phyloP scores from a whole-genome alignment of 1,284 basidiomycete species.

The Bondarzewia mesenterica region DNA sequence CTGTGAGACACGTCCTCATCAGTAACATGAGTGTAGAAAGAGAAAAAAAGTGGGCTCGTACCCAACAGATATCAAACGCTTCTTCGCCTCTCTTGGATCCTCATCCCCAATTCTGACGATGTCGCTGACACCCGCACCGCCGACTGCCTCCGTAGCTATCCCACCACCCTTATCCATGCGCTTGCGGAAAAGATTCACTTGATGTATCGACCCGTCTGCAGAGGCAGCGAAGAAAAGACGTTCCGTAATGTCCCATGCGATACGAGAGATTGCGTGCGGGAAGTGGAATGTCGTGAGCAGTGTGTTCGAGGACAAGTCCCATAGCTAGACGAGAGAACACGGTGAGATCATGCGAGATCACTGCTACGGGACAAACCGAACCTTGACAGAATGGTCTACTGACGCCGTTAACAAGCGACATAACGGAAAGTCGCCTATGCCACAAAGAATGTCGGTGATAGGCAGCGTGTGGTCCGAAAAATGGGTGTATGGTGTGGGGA shows the following conservation, averaged over 20 bases:
- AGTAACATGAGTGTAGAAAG: background rate
- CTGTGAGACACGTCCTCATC: slow-evolving; percentile 22
- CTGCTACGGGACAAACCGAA: slow-evolving; percentile 22
- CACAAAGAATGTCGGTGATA: slow-evolving; percentile 76
- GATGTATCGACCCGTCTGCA: slow-evolving; percentile 63
- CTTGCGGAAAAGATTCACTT: slow-evolving; percentile 74
- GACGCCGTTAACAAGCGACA: slow-evolving; percentile 78
- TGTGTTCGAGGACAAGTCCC: slow-evolving; percentile 72
- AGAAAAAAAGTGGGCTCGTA: slow-evolving; percentile 23
- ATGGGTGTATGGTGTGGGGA: slow-evolving; percentile 71
- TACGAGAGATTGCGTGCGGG: slow-evolving; percentile 57
- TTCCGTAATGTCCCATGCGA: slow-evolving; percentile 81
- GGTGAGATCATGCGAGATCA: slow-evolving; percentile 5
- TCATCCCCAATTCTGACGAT: slow-evolving; percentile 57
- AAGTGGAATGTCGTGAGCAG: slow-evolving; percentile 85
- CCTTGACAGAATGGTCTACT: slow-evolving; percentile 89
- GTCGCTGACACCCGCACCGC: slow-evolving; percentile 66
- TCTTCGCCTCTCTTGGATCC: slow-evolving; percentile 34
- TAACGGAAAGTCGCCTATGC: slow-evolving; percentile 71
- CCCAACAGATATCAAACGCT: slow-evolving; percentile 58
- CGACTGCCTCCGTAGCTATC: slow-evolving; percentile 58
- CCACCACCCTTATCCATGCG: slow-evolving; percentile 37
- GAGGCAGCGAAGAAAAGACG: slow-evolving; percentile 84
- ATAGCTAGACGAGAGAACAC: slow-evolving; percentile 40
- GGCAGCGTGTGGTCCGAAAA: slow-evolving; percentile 90